Evolutionary conservation across 305 asterid genomes (phyloP).

Genomic region (Solanum chacoense): DNA sequence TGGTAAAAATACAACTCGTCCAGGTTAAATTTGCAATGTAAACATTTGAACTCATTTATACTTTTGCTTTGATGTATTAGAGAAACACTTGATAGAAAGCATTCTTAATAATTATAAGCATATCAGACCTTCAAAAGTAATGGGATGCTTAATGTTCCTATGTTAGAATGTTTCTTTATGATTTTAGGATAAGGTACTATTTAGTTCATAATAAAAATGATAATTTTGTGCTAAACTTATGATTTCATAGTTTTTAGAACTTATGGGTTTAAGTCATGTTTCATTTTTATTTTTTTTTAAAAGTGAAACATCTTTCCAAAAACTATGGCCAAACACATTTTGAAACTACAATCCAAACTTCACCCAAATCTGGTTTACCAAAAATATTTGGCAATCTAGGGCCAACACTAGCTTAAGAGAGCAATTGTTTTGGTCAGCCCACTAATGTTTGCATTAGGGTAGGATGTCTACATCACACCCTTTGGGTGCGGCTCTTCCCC

Average conservation of each 20-base stretch:
- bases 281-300: neutral
- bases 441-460: neutral
- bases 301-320: neutral
- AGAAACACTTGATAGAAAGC: neutral
- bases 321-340: neutral
- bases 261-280: neutral
- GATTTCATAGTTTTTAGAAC: neutral
- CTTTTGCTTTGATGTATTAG: neutral
- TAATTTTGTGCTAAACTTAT: neutral
- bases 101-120: neutral
- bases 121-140: neutral
- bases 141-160: neutral
- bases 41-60: neutral
- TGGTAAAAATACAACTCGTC: neutral
- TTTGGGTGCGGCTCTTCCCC: neutral
- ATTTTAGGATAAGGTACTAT: neutral
- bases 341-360: neutral
- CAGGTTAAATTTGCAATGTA: neutral
- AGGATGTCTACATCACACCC: neutral
- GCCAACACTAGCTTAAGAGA: neutral
- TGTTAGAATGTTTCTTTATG: neutral
- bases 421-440: neutral
- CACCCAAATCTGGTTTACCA: neutral
- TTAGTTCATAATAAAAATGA: neutral
- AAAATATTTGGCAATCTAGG: neutral